These are phyloP conservation scores for Ceratobasidium sp. DNA, from an alignment of 1,284 basidiomycete genomes.

Conservation along the genomic window DNA sequence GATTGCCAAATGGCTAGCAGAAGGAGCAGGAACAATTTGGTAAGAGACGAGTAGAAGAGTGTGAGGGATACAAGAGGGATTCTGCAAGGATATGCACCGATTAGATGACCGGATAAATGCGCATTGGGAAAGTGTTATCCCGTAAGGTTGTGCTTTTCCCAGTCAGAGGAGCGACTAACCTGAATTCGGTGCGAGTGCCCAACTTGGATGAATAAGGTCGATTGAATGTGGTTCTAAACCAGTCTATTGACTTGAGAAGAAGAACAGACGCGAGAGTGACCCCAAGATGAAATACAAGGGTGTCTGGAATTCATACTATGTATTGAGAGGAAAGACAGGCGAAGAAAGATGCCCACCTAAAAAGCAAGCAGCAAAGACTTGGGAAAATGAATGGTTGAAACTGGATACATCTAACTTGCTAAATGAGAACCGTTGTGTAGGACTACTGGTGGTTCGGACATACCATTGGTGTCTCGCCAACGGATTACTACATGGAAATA, in stretches of 20 bases:
- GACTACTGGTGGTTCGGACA: too few species aligned
- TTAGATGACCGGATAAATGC: slow-evolving; percentile 6
- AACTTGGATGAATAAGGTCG: background rate
- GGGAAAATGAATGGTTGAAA: slow-evolving; percentile 54
- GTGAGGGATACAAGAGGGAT: slow-evolving; percentile 77
- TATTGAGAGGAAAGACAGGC: background rate
- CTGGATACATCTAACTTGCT: background rate
- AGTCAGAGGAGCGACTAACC: slow-evolving; percentile 12
- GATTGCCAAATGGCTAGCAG: slow-evolving; percentile 83
- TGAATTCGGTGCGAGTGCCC: slow-evolving; percentile 7
- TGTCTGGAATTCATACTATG: slow-evolving; percentile 58
- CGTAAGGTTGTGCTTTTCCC: slow-evolving; percentile 8
- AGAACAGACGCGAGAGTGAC: slow-evolving; percentile 63
- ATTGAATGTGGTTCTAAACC: slow-evolving; percentile 46
- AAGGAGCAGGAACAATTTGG: slow-evolving; percentile 83
- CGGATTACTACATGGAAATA: slow-evolving; percentile 13
- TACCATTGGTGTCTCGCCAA: background rate
- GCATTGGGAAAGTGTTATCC: background rate
- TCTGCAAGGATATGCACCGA: slow-evolving; percentile 51
- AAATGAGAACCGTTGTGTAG: background rate
- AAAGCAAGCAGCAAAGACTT: slow-evolving; percentile 66
- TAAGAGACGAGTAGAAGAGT: slow-evolving; percentile 83
- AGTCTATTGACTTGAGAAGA: slow-evolving; percentile 56
- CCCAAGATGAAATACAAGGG: slow-evolving; percentile 70
- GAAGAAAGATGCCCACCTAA: slow-evolving; percentile 55